Base-by-base conservation (phyloP, 129 eudicot genomes). In the Kitagawia praeruptora region DNA sequence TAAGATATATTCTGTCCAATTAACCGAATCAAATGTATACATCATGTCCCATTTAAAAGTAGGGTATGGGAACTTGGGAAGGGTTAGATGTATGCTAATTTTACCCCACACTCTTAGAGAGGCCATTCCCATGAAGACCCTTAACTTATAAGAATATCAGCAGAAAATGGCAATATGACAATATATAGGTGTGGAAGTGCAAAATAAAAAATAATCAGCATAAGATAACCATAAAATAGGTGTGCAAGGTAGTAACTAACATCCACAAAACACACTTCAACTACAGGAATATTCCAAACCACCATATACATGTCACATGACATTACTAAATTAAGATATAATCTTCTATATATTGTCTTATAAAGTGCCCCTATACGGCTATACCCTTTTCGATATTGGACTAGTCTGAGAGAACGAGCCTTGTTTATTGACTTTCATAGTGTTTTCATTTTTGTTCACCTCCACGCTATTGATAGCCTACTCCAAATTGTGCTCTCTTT, bases 1-100 rank as follows among this genome's bases (percentile, higher is more conserved):
- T 88, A 61, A 61, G 16, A 61, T 61, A n/a, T n/a, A 25, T 61
- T 25, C 37, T 9, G 15, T 61, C 69, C 69, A 25, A 61, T 61
- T 1, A n/a, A 61, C 69, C 69, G 3, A 58, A n/a, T 13, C 31
- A n/a, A 58, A 58, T 31, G 8, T 8, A 8, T 23, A 10, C 67
- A 58, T 1, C 67, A 58, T 58, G 67, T 58, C 31, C 67, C 67
- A 23, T 28, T 58, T 12, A 58, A 58, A 58, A 58, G 14, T 58
- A 53, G 25, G n/a, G 9, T 18, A 53, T 53, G 8, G 8, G n/a
- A 53, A 53, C 61, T 53, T 47, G 21, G 61, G 61, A 19, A 51
- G 19, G 23, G 12, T n/a, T 56, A 56, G 28, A 56, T 56, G 4
- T 58, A n/a, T 1, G 67, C 67, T 58, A 0, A 58, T 2, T 56